Percentiles rank a stretch among this genome's conserved stretches.
phyloP scores from a whole-genome alignment of 345 rosid species.

The Eucalyptus regnans region DNA sequence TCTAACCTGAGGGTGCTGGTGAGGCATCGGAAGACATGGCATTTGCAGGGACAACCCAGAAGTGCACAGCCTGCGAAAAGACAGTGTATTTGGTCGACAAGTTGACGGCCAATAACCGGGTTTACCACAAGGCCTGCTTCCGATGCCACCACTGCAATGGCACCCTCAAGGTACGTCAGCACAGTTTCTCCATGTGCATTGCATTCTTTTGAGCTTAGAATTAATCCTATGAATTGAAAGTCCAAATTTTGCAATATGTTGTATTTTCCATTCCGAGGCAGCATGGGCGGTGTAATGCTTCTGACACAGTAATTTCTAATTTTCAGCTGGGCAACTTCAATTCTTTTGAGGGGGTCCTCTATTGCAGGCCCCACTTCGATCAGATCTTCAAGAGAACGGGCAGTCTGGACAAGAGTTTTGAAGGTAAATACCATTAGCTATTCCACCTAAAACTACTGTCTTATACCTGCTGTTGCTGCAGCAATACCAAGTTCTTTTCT shows the following conservation, averaged over 20 bases:
- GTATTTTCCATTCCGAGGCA: not conserved
- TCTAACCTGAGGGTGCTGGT: not conserved
- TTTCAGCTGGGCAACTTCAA: conserved; percentile 47
- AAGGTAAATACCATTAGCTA: conserved; percentile 14
- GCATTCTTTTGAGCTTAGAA: not conserved
- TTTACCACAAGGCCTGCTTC: conserved; percentile 52
- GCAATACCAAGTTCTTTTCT: not conserved
- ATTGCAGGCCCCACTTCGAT: conserved; percentile 61
- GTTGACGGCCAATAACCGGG: conserved; percentile 33
- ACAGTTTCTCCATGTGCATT: not conserved
- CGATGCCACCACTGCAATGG: conserved; percentile 56
- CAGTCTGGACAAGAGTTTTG: conserved; percentile 53
- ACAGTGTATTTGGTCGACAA: conserved; percentile 59
- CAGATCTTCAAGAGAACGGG: conserved; percentile 65
- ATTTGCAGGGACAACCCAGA: conserved; percentile 38
- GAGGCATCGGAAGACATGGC: conserved; percentile 8
- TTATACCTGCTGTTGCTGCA: not conserved
- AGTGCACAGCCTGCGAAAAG: conserved; percentile 48
- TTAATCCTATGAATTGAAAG: not conserved
- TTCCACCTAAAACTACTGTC: not conserved
- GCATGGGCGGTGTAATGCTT: not conserved
- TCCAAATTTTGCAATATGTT: not conserved
- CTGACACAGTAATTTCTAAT: not conserved
- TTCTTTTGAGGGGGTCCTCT: conserved; percentile 59
- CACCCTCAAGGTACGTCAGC: conserved; percentile 34